These are phyloP conservation scores for Tilletia setariae DNA, from an alignment of 1,284 basidiomycete genomes.

Conservation along the genomic window DNA sequence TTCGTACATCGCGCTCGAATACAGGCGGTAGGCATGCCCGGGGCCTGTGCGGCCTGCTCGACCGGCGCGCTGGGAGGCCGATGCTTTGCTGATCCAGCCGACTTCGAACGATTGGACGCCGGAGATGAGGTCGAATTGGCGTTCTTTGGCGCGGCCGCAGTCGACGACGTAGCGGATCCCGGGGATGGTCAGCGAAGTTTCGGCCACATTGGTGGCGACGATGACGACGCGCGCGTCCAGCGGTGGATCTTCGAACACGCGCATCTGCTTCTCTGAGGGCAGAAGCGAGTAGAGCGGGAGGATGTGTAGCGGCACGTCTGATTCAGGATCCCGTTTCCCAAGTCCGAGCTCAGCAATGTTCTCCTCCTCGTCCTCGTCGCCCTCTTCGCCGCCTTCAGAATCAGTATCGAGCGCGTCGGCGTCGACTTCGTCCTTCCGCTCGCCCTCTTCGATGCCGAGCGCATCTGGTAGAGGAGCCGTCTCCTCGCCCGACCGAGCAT, in stretches of 20 bases:
- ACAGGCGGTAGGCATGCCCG: conserved; percentile 74
- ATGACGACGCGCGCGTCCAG: conserved; percentile 67
- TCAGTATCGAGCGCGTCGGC: conserved; percentile 53
- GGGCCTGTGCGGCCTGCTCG: conserved; percentile 74
- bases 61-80: conserved; percentile 69
- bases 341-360: not conserved
- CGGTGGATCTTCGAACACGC: conserved; percentile 68
- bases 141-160: conserved; percentile 78
- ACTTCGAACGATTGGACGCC: conserved; percentile 72
- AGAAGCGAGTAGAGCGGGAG: conserved; percentile 72
- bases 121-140: conserved; percentile 63
- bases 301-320: conserved; percentile 58
- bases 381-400: conserved; percentile 36
- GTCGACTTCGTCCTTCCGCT: conserved; percentile 48
- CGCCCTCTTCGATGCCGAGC: conserved; percentile 57
- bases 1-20: conserved; percentile 76
- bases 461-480: conserved; percentile 33
- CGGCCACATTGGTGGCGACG: conserved; percentile 73
- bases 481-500: conserved; percentile 59
- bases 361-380: conserved; percentile 22
- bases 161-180: conserved; percentile 74
- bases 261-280: conserved; percentile 70
- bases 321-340: conserved; percentile 20
- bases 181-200: conserved; percentile 75
- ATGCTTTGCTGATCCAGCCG: conserved; percentile 73